These are phyloP conservation scores for Hanseniaspora thailandica DNA, from an alignment of 805 yeast species.

Conservation along the genomic window DNA sequence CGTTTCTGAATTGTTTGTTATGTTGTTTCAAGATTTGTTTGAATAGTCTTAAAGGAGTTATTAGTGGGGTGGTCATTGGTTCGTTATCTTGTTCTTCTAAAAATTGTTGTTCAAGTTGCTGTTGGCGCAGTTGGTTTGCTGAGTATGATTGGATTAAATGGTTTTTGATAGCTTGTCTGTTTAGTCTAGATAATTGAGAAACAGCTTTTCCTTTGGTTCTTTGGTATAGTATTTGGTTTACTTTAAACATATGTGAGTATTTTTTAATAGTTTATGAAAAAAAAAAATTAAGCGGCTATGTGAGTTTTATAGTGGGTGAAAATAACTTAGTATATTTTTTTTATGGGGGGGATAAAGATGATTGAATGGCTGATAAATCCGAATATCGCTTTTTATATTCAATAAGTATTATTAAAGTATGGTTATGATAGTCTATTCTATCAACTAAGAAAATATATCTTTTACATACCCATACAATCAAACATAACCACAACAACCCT, in stretches of 20 bases:
- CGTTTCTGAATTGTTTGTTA: slow-evolving; percentile 27
- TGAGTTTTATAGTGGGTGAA: background rate
- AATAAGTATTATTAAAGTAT: no score
- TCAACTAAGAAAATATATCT: no score
- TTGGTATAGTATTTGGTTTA: background rate
- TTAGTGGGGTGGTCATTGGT: slow-evolving; percentile 33
- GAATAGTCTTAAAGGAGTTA: slow-evolving; percentile 76
- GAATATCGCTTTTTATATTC: background rate
- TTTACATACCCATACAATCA: no score
- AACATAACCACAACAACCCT: no score
- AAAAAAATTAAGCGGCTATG: background rate
- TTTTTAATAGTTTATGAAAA: background rate
- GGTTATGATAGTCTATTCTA: no score
- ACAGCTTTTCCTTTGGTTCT: background rate
- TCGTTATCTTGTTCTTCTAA: background rate
- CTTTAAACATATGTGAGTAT: background rate
- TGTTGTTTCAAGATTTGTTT: slow-evolving; percentile 78
- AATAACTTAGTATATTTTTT: background rate
- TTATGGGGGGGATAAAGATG: background rate
- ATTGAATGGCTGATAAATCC: slow-evolving; percentile 2
- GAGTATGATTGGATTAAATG: background rate
- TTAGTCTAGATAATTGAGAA: background rate
- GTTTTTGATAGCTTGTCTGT: background rate
- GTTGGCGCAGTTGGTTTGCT: background rate
- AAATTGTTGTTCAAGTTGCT: background rate